phyloP scores from a whole-genome alignment of 129 eudicot genomes.

The Pseudognaphalium luteoalbum region DNA sequence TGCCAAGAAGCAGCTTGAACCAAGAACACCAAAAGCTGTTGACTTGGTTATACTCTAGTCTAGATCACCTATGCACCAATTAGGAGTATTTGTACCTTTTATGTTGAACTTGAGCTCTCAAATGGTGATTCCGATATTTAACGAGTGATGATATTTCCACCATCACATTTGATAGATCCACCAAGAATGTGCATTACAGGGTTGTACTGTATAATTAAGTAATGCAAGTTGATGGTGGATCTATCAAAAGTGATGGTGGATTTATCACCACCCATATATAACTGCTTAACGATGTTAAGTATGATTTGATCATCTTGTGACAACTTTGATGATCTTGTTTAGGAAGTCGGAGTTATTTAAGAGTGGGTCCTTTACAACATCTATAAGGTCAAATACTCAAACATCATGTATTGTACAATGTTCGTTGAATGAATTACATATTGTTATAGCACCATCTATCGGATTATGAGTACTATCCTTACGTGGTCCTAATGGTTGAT shows the following conservation, averaged over 20 bases:
- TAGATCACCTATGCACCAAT: not conserved
- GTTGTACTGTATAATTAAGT: no score
- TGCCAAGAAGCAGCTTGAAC: slow-evolving; percentile 51
- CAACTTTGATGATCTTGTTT: not conserved
- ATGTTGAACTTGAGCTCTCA: slow-evolving; percentile 18
- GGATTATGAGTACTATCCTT: no score
- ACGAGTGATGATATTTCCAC: no score
- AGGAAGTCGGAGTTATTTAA: not conserved
- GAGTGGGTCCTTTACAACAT: not conserved
- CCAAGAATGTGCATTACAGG: no score
- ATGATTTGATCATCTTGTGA: not conserved
- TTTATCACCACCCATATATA: no score
- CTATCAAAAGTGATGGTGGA: no score
- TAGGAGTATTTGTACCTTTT: slow-evolving; percentile 6
- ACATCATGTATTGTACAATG: slow-evolving; percentile 9
- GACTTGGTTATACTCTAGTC: slow-evolving; percentile 50
- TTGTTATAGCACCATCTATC: not conserved
- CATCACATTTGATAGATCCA: no score
- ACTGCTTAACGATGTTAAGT: no score
- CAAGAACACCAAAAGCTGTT: slow-evolving; percentile 44
- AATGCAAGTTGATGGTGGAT: no score
- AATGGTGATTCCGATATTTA: not conserved
- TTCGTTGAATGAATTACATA: slow-evolving; percentile 1
- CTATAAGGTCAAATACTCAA: not conserved
- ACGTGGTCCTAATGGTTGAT: no score